A percentile compares a stretch with the other conserved stretches of the same genome.
Evolutionary conservation across 345 rosid species (phyloP).

Genomic region (Murraya koenigii): DNA sequence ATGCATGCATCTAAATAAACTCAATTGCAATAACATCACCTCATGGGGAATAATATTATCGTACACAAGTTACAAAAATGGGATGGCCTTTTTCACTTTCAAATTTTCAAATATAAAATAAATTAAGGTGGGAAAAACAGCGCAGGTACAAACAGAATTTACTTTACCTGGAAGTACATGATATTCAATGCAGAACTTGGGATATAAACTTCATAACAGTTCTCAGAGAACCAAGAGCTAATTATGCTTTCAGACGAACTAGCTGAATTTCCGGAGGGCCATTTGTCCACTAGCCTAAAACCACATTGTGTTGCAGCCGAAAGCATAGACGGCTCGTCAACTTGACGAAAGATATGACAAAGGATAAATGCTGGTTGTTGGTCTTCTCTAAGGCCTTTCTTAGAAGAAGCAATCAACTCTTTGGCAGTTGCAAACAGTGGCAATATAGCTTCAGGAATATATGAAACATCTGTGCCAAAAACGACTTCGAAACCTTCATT

Average conservation of each 20-base stretch:
- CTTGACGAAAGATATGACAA: conserved; percentile 72
- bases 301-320: conserved; percentile 64
- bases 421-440: conserved; percentile 77
- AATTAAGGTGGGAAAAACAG: background rate
- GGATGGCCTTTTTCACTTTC: background rate
- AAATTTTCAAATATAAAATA: background rate
- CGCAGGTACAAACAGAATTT: background rate
- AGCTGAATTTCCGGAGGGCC: conserved; percentile 39
- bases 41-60: background rate
- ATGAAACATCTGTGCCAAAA: conserved; percentile 83
- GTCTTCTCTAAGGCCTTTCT: conserved; percentile 17
- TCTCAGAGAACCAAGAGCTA: conserved; percentile 52
- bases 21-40: too few relatives aligned
- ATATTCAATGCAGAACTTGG: conserved; percentile 66
- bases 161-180: conserved; percentile 56
- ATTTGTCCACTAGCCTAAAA: conserved; percentile 63
- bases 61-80: background rate
- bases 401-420: conserved; percentile 46
- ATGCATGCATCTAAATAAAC: too few relatives aligned
- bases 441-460: conserved; percentile 57
- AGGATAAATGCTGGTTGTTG: conserved; percentile 55
- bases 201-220: conserved; percentile 24
- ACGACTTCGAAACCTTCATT: conserved; percentile 68
- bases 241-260: conserved; percentile 40
- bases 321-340: conserved; percentile 67